Percentiles rank a stretch among this genome's conserved stretches.
Evolutionary conservation across 495 filamentous ascomycete genomes (phyloP).

Genomic region (Chaetomium cochliodes): DNA sequence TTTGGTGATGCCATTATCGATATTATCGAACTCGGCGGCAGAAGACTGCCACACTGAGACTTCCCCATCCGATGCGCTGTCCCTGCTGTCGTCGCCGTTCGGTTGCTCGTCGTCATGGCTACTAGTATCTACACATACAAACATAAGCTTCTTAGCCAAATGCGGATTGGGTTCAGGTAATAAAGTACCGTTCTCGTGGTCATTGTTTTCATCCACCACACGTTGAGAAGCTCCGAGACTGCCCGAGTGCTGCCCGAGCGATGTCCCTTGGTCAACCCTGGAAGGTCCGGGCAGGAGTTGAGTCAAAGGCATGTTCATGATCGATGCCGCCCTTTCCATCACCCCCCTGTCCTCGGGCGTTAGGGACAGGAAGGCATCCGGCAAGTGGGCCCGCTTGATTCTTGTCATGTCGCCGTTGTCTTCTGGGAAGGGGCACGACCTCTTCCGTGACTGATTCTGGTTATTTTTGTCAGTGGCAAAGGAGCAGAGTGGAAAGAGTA

Average conservation of each 20-base stretch:
- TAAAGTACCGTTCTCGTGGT: not conserved
- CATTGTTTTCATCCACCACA: not conserved
- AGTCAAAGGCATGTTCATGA: not conserved
- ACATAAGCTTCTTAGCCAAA: not conserved
- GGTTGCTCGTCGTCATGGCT: not conserved
- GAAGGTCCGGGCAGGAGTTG: not conserved
- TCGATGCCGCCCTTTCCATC: constrained; percentile 8
- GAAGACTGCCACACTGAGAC: not conserved
- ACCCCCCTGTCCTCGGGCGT: constrained; percentile 11
- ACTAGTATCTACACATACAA: not conserved
- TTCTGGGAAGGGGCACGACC: not conserved
- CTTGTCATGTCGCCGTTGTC: constrained; percentile 5
- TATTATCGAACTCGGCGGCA: constrained; percentile 3
- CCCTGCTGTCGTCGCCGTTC: not conserved
- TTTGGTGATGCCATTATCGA: not conserved
- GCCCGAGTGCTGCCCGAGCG: not conserved
- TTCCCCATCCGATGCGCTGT: not conserved
- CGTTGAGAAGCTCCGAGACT: not conserved
- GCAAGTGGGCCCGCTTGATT: not conserved
- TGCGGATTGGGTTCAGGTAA: not conserved
- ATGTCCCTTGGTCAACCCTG: not conserved
- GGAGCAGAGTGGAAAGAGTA: not conserved
- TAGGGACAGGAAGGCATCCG: not conserved
- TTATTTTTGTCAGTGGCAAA: not conserved
- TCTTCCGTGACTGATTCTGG: not conserved